These are phyloP conservation scores for Phytopythium boreale DNA, from an alignment of 352 stramenopile species.

Conservation along the genomic window DNA sequence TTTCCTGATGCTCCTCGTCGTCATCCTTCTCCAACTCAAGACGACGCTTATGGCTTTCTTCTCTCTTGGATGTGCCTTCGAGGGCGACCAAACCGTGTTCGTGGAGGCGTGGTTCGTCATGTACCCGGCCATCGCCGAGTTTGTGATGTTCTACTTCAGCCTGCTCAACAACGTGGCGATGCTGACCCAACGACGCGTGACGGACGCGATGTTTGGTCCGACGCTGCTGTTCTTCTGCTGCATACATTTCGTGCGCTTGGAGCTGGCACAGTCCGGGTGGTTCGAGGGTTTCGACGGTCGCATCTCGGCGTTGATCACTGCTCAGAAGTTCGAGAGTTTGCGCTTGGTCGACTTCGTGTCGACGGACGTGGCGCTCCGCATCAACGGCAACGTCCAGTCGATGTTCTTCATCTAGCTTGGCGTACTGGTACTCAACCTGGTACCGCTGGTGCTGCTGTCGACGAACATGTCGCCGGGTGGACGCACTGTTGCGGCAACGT, in stretches of 20 bases:
- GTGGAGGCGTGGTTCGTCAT: slow-evolving; percentile 12
- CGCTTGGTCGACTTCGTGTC: slow-evolving; percentile 16
- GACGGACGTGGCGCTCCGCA: slow-evolving; percentile 12
- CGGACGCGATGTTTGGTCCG: slow-evolving; percentile 3
- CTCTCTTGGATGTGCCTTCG: slow-evolving; percentile 6
- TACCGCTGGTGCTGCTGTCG: slow-evolving; percentile 6
- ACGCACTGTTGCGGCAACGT: too few relatives aligned
- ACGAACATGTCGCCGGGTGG: too few relatives aligned
- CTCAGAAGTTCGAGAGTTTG: slow-evolving; percentile 12
- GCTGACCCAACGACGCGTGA: neutral
- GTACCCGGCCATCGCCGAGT: slow-evolving; percentile 10
- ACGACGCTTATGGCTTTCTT: slow-evolving; percentile 7
- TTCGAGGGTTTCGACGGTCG: slow-evolving; percentile 11
- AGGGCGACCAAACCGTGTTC: slow-evolving; percentile 4
- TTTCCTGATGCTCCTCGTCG: slow-evolving; percentile 3
- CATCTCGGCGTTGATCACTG: slow-evolving; percentile 4
- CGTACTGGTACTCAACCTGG: slow-evolving; percentile 11
- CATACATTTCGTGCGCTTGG: slow-evolving; percentile 2
- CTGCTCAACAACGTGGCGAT: slow-evolving; percentile 6
- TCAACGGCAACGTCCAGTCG: slow-evolving; percentile 16
- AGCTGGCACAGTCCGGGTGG: slow-evolving; percentile 4
- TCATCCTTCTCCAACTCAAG: slow-evolving; percentile 7
- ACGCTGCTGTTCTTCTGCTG: slow-evolving; percentile 5
- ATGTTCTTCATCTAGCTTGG: slow-evolving; percentile 16
- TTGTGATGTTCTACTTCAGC: slow-evolving; percentile 9